Percentiles rank a stretch among this genome's conserved stretches.
These are phyloP conservation scores for Arabidopsis hybrid DNA, from an alignment of 441 rosid species.

Conservation along the genomic window DNA sequence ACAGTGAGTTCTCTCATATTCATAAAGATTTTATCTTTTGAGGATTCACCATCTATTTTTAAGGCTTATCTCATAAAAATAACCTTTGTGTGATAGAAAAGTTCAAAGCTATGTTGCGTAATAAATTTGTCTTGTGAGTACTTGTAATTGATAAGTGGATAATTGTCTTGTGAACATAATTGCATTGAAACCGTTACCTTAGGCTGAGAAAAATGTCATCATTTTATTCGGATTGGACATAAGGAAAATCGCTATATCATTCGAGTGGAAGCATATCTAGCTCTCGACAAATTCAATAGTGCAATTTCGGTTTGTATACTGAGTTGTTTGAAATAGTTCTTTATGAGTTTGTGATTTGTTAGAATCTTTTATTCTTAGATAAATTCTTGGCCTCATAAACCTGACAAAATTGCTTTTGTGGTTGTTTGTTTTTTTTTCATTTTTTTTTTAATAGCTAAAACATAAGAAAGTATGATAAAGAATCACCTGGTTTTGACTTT, in stretches of 20 bases:
- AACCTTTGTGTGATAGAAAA: neutral
- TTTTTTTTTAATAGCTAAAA: no score
- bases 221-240: neutral
- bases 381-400: conserved; percentile 17
- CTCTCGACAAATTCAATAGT: neutral
- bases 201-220: neutral
- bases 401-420: no score
- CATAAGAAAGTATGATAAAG: conserved; percentile 47
- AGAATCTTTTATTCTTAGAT: conserved; percentile 17
- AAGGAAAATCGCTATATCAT: neutral
- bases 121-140: neutral
- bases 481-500: conserved; percentile 25
- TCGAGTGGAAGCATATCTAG: neutral
- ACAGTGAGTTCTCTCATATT: conserved; percentile 33
- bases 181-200: conserved; percentile 5
- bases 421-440: no score
- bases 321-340: neutral
- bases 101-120: neutral
- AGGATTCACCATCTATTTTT: neutral
- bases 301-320: neutral
- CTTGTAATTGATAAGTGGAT: neutral
- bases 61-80: neutral
- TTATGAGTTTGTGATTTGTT: conserved; percentile 15
- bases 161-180: neutral
- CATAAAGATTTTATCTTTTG: neutral